Percentiles rank a stretch among this genome's conserved stretches.
phyloP scores from a whole-genome alignment of 2,329 filamentous ascomycete genomes.

The Rhynchosporium agropyri region DNA sequence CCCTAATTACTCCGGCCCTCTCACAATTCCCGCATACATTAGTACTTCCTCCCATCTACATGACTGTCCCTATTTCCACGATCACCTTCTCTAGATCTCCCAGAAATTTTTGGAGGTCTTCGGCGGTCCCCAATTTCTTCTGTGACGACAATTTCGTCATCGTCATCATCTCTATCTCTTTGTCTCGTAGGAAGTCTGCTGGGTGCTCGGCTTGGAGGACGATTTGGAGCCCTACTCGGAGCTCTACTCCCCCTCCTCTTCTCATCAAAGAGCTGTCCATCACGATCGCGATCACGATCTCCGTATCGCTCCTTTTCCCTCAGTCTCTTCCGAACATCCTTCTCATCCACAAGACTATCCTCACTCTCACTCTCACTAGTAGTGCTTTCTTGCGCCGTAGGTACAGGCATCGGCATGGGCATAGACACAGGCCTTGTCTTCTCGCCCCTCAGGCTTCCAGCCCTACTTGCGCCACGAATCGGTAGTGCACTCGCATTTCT shows the following conservation, averaged over 20 bases:
- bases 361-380: constrained; percentile 6
- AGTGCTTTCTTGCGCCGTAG: background rate
- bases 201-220: constrained; percentile 2
- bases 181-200: constrained; percentile 2
- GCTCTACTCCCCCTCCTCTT: constrained; percentile 15
- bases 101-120: background rate
- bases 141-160: constrained; percentile 17
- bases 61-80: constrained; percentile 2
- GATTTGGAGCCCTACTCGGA: background rate
- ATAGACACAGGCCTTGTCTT: constrained; percentile 10
- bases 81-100: constrained; percentile 1
- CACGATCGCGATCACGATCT: constrained; percentile 3
- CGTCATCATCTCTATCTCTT: constrained; percentile 9
- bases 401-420: background rate
- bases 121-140: constrained; percentile 2
- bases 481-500: background rate
- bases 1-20: background rate
- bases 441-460: background rate
- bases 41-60: constrained; percentile 10
- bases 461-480: background rate
- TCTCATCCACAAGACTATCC: constrained; percentile 17
- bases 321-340: constrained; percentile 6
- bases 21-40: background rate
- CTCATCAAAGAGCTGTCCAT: background rate
- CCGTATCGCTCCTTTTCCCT: constrained; percentile 5